Evolutionary conservation across 1,139 yeast species (phyloP).

Genomic region (Kurtzmaniella quercitrusa): DNA sequence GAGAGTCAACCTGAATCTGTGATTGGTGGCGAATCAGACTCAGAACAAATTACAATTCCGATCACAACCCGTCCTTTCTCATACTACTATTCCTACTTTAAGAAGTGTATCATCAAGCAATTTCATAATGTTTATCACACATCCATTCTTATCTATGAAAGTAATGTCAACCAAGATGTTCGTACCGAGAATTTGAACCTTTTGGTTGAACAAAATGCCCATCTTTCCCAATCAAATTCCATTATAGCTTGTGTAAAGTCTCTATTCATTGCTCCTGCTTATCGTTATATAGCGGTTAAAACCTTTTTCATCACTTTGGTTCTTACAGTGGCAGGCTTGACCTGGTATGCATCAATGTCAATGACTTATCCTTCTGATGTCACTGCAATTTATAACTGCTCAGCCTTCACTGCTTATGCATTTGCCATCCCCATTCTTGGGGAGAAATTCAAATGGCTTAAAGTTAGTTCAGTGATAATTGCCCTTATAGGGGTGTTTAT

Average conservation of each 20-base stretch:
- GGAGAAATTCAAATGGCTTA: conserved; percentile 63
- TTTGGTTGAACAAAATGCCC: conserved; percentile 37
- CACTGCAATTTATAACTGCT: conserved; percentile 86
- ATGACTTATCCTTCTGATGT: conserved; percentile 82
- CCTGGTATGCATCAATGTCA: conserved; percentile 86
- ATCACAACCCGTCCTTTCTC: conserved; percentile 12
- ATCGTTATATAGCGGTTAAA: conserved; percentile 42
- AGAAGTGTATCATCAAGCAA: conserved; percentile 42
- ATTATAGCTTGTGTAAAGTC: conserved; percentile 30
- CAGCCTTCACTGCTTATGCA: conserved; percentile 83
- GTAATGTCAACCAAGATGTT: conserved; percentile 32
- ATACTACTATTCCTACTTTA: conserved; percentile 28
- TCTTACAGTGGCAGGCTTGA: conserved; percentile 70
- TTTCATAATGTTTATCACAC: conserved; percentile 50
- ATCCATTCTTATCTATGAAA: conserved; percentile 43
- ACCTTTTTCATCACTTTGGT: conserved; percentile 49
- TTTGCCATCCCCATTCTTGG: conserved; percentile 73
- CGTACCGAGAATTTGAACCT: conserved; percentile 33
- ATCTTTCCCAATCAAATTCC: conserved; percentile 37
- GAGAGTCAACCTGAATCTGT: conserved; percentile 18
- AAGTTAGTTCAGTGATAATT: conserved; percentile 62
- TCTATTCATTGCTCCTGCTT: conserved; percentile 41
- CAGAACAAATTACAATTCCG: conserved; percentile 10
- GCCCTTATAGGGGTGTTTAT: conserved; percentile 74
- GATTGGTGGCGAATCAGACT: conserved; percentile 3